Evolutionary conservation across 352 stramenopile species (phyloP).

Genomic region (Lagenidium sp.): DNA sequence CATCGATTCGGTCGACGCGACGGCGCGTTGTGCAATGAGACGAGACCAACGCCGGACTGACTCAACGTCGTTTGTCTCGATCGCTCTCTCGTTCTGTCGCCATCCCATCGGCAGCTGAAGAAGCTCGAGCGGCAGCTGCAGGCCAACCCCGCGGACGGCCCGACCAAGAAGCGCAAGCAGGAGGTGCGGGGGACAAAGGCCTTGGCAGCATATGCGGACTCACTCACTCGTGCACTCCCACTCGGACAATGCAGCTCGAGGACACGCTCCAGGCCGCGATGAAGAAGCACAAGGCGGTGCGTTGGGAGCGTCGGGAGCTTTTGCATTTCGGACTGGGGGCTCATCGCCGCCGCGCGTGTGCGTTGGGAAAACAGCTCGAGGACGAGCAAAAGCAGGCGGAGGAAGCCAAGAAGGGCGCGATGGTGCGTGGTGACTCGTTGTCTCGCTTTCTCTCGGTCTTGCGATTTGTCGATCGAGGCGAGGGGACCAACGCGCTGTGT

Average conservation of each 20-base stretch:
- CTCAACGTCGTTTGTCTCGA: not conserved
- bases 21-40: not conserved
- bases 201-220: not conserved
- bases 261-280: conserved; percentile 50
- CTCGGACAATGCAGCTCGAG: conserved; percentile 27
- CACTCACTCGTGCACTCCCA: not conserved
- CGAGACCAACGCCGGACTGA: not conserved
- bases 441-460: too few relatives aligned
- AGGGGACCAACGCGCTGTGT: too few relatives aligned
- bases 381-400: conserved; percentile 31
- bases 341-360: too few relatives aligned
- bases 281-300: conserved; percentile 64
- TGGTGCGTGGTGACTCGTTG: conserved; percentile 16
- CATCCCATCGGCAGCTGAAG: conserved; percentile 29
- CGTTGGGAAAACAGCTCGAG: too few relatives aligned
- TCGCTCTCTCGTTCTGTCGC: not conserved
- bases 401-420: conserved; percentile 14
- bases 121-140: conserved; percentile 50
- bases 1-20: too few relatives aligned
- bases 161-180: conserved; percentile 63
- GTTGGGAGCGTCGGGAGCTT: too few relatives aligned
- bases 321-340: too few relatives aligned
- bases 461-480: too few relatives aligned
- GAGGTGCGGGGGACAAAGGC: conserved; percentile 15
- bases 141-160: conserved; percentile 52